phyloP scores from a whole-genome alignment of 2,329 filamentous ascomycete genomes.

The Pseudocercospora cruenta region DNA sequence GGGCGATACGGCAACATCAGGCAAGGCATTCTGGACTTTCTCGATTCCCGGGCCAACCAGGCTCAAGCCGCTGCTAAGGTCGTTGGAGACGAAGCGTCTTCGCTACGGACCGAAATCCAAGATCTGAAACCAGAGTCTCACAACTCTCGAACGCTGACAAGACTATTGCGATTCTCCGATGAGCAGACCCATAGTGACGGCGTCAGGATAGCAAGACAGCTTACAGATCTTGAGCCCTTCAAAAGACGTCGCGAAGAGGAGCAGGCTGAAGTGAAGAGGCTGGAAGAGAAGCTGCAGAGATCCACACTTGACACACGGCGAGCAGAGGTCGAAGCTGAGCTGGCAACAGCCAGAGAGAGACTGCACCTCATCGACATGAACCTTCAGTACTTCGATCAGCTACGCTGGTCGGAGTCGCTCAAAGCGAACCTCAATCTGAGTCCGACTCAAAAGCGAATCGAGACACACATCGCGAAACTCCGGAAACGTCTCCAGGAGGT shows the following conservation, averaged over 20 bases:
- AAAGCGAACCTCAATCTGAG: not conserved
- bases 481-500: not conserved
- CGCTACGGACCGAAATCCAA: not conserved
- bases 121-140: constrained; percentile 8
- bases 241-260: not conserved
- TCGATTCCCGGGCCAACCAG: constrained; percentile 14
- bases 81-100: not conserved
- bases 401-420: not conserved
- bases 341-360: not conserved
- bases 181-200: constrained; percentile 5
- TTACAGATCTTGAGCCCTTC: not conserved
- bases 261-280: not conserved
- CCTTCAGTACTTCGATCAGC: not conserved
- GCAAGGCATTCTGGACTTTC: constrained; percentile 19
- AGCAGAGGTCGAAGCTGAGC: not conserved
- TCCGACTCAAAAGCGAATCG: not conserved
- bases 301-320: not conserved
- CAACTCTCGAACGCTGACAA: constrained; percentile 21
- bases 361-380: not conserved
- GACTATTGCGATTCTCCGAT: constrained; percentile 20
- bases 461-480: not conserved
- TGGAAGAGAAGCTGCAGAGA: not conserved
- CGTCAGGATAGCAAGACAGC: not conserved
- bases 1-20: constrained; percentile 4
- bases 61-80: constrained; percentile 14